Evolutionary conservation across 2,329 filamentous ascomycete species (phyloP), one percentile per base, ranked within the genome.

Genomic region (Sporothrix protearum): DNA sequence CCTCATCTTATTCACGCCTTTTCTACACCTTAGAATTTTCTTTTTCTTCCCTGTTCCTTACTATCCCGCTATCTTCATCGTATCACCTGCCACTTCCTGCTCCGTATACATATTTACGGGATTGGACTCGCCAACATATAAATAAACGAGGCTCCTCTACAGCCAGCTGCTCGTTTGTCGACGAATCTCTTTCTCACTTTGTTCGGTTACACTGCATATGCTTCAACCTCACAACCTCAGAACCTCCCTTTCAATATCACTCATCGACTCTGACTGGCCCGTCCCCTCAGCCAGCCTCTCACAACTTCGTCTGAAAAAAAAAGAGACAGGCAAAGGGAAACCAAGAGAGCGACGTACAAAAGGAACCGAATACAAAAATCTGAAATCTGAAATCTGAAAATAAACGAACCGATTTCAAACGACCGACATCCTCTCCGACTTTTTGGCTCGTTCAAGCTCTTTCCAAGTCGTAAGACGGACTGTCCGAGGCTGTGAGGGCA

Each of bases 191-290:
- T 73, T 71, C 68, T 70, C 42, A 59, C 63, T 70, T 63, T 6
- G 39, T 45, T 67, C 51, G 47, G 69, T 69, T 71, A 57, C 70
- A 71, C 72, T 28, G 59, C 72, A 70, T 68, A 53, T 59, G 25
- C 55, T 28, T 39, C 55, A 64, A 19, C 55, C n/a, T 39, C 55
- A 64, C 64, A 67, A 36, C 45, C 19, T 49, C 63, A 19, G 14
- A 2, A 47, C 42, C 42, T 47, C 42, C 42, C 19, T 42, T 67
- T 22, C 14, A 39, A 53, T 45, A 49, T 28, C 55, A 42, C 45
- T 64, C 57, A n/a, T 39, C 59, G 7, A 55, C n/a, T 45, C 30
- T 42, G 16, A 70, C 45, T 67, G 57, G 67, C 12, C 55, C 45
- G 67, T 42, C 45, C 67, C 39, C 61, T 68, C 42, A 10, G 39